A percentile compares a stretch with the other conserved stretches of the same genome.
Evolutionary conservation across 1,284 basidiomycete genomes (phyloP).

Genomic region (Golubevia sp.): DNA sequence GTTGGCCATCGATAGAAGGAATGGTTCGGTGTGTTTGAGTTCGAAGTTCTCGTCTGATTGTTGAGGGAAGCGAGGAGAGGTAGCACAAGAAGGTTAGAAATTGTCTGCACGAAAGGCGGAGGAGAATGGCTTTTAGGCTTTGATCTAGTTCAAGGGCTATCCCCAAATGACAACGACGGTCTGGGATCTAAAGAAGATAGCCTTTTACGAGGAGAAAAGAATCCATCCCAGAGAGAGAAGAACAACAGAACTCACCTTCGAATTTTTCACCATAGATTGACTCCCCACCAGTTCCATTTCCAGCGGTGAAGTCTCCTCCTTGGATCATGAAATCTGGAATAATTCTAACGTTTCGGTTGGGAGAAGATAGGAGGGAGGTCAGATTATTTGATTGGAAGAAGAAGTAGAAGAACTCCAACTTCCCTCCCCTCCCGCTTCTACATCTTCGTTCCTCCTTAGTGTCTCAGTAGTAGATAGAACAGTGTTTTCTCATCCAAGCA

Average conservation of each 20-base stretch:
- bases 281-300: constrained; percentile 66
- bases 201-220: background rate
- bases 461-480: background rate
- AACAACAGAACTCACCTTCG: constrained; percentile 59
- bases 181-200: no score
- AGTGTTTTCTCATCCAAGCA: background rate
- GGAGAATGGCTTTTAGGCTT: no score
- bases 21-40: constrained; percentile 62
- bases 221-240: background rate
- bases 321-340: constrained; percentile 63
- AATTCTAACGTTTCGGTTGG: background rate
- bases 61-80: no score
- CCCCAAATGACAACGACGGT: background rate
- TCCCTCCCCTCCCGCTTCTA: no score
- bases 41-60: constrained; percentile 49
- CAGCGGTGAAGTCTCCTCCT: constrained; percentile 66
- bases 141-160: no score
- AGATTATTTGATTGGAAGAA: background rate
- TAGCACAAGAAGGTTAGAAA: no score
- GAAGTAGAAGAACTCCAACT: background rate
- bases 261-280: constrained; percentile 65
- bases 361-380: background rate
- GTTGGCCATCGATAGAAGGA: constrained; percentile 58
- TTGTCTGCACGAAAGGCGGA: no score
- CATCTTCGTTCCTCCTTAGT: background rate